A percentile compares a stretch with the other conserved stretches of the same genome.
These are phyloP conservation scores for Boechera stricta DNA, from an alignment of 345 rosid genomes.

Conservation along the genomic window DNA sequence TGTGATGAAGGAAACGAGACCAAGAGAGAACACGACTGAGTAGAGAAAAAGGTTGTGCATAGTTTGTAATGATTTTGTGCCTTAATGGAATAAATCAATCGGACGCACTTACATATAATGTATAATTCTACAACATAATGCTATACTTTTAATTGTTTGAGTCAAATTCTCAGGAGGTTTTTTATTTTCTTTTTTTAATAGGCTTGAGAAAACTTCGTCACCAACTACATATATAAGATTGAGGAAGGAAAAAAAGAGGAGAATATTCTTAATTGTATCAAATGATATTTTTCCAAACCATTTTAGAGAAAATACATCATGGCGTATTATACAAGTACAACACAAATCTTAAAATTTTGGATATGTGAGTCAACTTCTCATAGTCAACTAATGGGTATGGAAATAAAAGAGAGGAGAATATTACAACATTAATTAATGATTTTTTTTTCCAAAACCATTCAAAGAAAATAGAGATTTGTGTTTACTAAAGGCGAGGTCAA, in stretches of 20 bases:
- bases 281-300: slow-evolving; percentile 15
- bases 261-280: slow-evolving; percentile 20
- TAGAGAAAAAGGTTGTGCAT: slow-evolving; percentile 31
- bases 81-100: slow-evolving; percentile 17
- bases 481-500: slow-evolving; percentile 29
- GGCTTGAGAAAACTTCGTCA: neutral
- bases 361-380: slow-evolving; percentile 1
- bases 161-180: neutral
- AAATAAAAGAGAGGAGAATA: neutral
- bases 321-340: neutral
- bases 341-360: neutral
- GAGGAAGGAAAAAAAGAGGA: neutral
- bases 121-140: slow-evolving; percentile 19
- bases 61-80: slow-evolving; percentile 28
- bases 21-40: slow-evolving; percentile 47
- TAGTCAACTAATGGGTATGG: slow-evolving; percentile 17
- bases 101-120: slow-evolving; percentile 18
- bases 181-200: neutral
- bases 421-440: slow-evolving; percentile 18
- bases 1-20: slow-evolving; percentile 55
- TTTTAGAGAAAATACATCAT: neutral
- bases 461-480: neutral
- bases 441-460: neutral
- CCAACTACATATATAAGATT: slow-evolving; percentile 4
- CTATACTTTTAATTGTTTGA: neutral